These are phyloP conservation scores for Stellera chamaejasme DNA, from an alignment of 345 rosid genomes.

Conservation along the genomic window DNA sequence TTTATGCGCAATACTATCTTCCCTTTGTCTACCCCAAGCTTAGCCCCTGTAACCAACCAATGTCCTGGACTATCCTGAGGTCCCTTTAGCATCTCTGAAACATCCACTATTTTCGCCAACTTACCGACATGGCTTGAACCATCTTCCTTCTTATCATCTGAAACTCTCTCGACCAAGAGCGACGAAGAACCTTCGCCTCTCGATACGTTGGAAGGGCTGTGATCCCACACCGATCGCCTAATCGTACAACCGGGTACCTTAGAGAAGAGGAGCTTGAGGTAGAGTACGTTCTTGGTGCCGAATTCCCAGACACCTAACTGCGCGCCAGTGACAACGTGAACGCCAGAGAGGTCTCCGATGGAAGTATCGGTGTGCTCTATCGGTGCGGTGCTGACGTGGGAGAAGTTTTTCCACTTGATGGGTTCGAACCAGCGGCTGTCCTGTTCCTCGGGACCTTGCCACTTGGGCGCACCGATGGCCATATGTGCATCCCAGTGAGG, in stretches of 20 bases:
- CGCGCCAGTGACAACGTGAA: constrained; percentile 90
- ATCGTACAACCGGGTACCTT: constrained; percentile 93
- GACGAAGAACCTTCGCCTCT: constrained; percentile 52
- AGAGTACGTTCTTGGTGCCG: constrained; percentile 81
- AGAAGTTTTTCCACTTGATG: constrained; percentile 97
- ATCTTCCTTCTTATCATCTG: constrained; percentile 59
- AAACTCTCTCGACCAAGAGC: constrained; percentile 21
- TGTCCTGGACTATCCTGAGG: constrained; percentile 94
- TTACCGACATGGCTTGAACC: constrained; percentile 47
- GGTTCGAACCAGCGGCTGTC: constrained; percentile 99
- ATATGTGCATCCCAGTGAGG: constrained; percentile 96
- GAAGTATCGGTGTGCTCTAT: constrained; percentile 75
- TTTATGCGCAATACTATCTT: constrained; percentile 84
- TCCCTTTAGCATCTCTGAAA: constrained; percentile 81
- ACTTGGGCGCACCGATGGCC: constrained; percentile 94
- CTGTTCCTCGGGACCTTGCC: constrained; percentile 99
- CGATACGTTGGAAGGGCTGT: constrained; percentile 47
- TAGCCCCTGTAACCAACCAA: constrained; percentile 98
- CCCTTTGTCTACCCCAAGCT: constrained; percentile 93
- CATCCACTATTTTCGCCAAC: constrained; percentile 70
- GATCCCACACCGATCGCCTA: constrained; percentile 97
- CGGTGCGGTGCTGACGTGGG: constrained; percentile 97
- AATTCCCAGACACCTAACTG: constrained; percentile 96
- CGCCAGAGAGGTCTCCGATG: constrained; percentile 93
- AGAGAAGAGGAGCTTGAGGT: constrained; percentile 89